Conservation (phyloP, 2,329 filamentous ascomycete species). For the Fusarium fujikuroi region DNA sequence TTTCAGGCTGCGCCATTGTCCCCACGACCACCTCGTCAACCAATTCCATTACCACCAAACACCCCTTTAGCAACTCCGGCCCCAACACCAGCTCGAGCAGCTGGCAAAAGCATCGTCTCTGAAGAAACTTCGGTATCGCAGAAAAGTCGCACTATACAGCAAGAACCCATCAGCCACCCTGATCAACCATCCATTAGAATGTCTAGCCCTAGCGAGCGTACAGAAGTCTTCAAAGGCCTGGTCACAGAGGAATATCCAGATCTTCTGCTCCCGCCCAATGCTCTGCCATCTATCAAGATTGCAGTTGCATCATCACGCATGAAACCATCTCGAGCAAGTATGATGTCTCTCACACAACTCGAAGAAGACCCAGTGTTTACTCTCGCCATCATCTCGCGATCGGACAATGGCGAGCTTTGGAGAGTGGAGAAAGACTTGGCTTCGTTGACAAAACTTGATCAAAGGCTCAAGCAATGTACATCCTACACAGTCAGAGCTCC, state of each 20-base stretch:
- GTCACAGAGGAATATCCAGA: conserved; percentile 88
- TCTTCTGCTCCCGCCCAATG: conserved; percentile 86
- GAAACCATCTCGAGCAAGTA: conserved; percentile 87
- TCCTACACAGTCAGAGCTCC: conserved; percentile 80
- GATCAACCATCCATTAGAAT: conserved; percentile 41
- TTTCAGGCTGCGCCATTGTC: conserved; percentile 69
- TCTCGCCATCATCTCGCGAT: conserved; percentile 83
- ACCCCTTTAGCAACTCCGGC: conserved; percentile 70
- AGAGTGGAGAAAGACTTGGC: conserved; percentile 90
- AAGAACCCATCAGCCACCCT: conserved; percentile 18
- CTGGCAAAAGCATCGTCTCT: conserved; percentile 37
- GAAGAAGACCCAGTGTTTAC: conserved; percentile 97
- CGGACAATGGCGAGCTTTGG: conserved; percentile 84
- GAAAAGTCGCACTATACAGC: conserved; percentile 8
- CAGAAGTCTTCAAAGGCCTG: conserved; percentile 77
- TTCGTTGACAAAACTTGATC: conserved; percentile 83
- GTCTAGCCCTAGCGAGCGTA: conserved; percentile 56
- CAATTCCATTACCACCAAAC: conserved; percentile 77
- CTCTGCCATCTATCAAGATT: conserved; percentile 84
- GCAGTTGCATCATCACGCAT: conserved; percentile 94
- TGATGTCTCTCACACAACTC: conserved; percentile 79
- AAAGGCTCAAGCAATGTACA: conserved; percentile 79
- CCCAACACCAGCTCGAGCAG: conserved; percentile 49
- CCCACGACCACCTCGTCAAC: conserved; percentile 77
- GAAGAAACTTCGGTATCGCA: conserved; percentile 28